A percentile compares a stretch with the other conserved stretches of the same genome.
Conservation (phyloP, 768 basidiomycete genomes). For the Suillus brevipes region DNA sequence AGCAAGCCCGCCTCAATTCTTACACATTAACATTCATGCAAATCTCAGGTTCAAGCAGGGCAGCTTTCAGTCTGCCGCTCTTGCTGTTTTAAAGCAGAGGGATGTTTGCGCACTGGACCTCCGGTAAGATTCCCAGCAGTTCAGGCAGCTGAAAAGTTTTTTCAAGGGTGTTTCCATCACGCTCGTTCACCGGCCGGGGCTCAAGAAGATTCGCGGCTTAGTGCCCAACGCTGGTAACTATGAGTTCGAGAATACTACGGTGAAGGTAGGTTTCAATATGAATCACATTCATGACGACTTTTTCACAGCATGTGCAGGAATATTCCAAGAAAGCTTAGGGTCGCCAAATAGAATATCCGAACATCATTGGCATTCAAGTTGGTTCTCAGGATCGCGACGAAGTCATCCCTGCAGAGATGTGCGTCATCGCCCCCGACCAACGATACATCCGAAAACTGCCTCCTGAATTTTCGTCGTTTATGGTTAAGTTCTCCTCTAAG, state of each 20-base stretch:
- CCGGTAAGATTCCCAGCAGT: slow-evolving; percentile 18
- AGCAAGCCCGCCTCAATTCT: background rate
- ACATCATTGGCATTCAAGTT: slow-evolving; percentile 39
- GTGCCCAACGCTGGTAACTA: slow-evolving; percentile 39
- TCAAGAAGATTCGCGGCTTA: slow-evolving; percentile 39
- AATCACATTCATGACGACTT: background rate
- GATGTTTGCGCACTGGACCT: slow-evolving; percentile 35
- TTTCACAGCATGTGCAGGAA: slow-evolving; percentile 32
- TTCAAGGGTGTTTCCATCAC: slow-evolving; percentile 39
- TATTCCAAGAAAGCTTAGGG: slow-evolving; percentile 40
- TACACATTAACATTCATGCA: background rate
- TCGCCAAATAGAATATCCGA: slow-evolving; percentile 33
- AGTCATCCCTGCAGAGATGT: slow-evolving; percentile 53
- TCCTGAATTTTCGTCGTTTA: slow-evolving; percentile 34
- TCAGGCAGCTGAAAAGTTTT: slow-evolving; percentile 38
- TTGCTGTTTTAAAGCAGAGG: slow-evolving; percentile 27
- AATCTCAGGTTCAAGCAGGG: slow-evolving; percentile 28
- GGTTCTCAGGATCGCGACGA: slow-evolving; percentile 31
- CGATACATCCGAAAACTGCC: slow-evolving; percentile 48
- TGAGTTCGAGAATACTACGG: slow-evolving; percentile 41
- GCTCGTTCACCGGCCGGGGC: slow-evolving; percentile 23
- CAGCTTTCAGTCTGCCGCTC: slow-evolving; percentile 29
- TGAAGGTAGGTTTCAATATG: slow-evolving; percentile 36
- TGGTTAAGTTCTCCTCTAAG: slow-evolving; percentile 51
- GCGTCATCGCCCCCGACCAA: slow-evolving; percentile 46